phyloP scores from a whole-genome alignment of 148 eudicot genomes.

The Rhododendron henanense region DNA sequence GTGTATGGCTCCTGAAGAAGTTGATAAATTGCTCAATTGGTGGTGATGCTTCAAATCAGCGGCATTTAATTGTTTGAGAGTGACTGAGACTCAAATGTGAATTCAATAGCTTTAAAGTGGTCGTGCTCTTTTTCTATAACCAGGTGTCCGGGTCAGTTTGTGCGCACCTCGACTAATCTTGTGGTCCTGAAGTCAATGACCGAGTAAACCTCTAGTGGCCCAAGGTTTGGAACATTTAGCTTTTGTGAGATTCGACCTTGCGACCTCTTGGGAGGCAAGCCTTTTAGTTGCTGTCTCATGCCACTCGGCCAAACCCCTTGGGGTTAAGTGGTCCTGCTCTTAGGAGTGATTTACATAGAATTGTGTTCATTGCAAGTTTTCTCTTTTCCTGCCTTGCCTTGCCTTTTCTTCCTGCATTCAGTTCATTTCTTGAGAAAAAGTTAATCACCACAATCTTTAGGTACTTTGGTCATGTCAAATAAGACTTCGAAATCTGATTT shows the following conservation, averaged over 20 bases:
- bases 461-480: background rate
- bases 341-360: background rate
- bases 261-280: too few relatives aligned
- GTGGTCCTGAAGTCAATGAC: too few relatives aligned
- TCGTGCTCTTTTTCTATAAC: background rate
- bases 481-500: background rate
- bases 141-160: too few relatives aligned
- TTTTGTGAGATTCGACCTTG: too few relatives aligned
- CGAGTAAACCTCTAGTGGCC: too few relatives aligned
- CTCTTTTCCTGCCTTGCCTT: background rate
- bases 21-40: background rate
- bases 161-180: too few relatives aligned
- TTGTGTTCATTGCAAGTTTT: background rate
- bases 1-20: background rate
- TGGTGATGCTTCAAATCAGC: background rate
- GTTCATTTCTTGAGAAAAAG: background rate
- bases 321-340: background rate
- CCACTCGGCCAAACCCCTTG: too few relatives aligned
- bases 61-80: background rate
- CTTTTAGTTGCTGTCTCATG: too few relatives aligned
- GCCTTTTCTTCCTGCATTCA: background rate
- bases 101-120: background rate
- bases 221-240: too few relatives aligned
- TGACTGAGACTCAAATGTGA: background rate
- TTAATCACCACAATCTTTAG: background rate